Base-by-base conservation (phyloP, 169 alveolate species). In the Theileria equi region DNA sequence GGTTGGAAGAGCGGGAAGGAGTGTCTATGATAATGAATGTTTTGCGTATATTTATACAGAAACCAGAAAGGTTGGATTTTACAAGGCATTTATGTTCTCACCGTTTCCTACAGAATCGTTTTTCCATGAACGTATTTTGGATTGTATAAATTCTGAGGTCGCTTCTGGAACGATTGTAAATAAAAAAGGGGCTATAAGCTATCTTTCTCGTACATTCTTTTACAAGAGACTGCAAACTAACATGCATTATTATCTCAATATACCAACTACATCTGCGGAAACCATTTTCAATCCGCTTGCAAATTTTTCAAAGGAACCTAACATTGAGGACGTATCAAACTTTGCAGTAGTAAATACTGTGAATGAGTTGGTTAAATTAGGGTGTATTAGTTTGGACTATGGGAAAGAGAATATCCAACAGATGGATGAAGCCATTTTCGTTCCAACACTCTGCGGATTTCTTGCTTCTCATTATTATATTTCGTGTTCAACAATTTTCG, bases 1-100 rank as follows among this genome's bases (percentile, higher is more conserved):
- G 99, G 95, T 96, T 73, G 99, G 99, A 21, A 93, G 99, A 70
- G 99, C 99, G 16, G 99, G 99, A 13, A 92, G 99, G 43, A 99
- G 98, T 4, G 94, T 95, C 73, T 95, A 88, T 77, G 99, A 98
- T 82, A 91, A 92, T 29, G 89, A 93, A 31, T 99, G 98, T 1
- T 90, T 90, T 41, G 99, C 99, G 4, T 95, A 96, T 50, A 93
- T 97, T 50, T 93, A 93, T 81, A 98, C 96, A 8, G 96, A 93
- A 47, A 96, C 97, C 80, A 90, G 94, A 7, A 96, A 97, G 84
- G 97, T 96, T 82, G 93, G 94, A 61, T 97, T 96, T 76, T 95
- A 95, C 82, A 95, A 97, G 60, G 94, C 97, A 71, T 98, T 96
- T 87, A 89, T 97, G 64, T 96, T 97, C 83, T 97, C 96, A 79